Evolutionary conservation across 2,329 filamentous ascomycete species (phyloP).

Genomic region (Diaporthe vexans): DNA sequence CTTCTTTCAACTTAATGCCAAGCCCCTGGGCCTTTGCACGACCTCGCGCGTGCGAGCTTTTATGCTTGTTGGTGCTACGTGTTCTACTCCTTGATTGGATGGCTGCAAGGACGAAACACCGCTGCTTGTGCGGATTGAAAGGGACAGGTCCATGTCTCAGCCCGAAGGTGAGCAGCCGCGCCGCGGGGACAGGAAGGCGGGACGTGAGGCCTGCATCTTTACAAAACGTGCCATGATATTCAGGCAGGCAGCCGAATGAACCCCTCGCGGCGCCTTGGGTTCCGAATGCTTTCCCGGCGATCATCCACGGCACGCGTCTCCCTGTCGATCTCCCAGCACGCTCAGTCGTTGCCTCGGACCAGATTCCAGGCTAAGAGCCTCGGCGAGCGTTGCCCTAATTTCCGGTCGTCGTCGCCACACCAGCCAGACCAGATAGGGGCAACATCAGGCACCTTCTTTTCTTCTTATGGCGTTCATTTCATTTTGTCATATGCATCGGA

Average conservation of each 20-base stretch:
- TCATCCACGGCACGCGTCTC: conserved; percentile 17
- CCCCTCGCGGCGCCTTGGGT: background rate
- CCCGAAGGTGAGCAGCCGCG: background rate
- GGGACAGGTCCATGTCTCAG: conserved; percentile 28
- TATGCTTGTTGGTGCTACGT: conserved; percentile 12
- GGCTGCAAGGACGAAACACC: conserved; percentile 27
- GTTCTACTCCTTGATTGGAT: background rate
- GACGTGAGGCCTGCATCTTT: background rate
- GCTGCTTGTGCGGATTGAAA: conserved; percentile 8
- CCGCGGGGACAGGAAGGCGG: background rate
- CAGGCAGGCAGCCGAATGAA: conserved; percentile 14
- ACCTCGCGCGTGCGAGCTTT: conserved; percentile 13
- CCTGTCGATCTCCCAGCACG: conserved; percentile 25
- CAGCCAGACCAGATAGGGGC: conserved; percentile 25
- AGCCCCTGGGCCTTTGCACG: background rate
- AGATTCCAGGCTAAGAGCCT: conserved; percentile 14
- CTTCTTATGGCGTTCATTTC: background rate
- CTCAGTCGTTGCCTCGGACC: conserved; percentile 15
- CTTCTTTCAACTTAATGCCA: background rate
- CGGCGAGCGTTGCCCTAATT: conserved; percentile 17
- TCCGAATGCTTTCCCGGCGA: conserved; percentile 30
- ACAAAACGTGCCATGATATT: background rate
- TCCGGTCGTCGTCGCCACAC: conserved; percentile 6
- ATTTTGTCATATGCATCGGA: background rate
- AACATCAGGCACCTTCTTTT: background rate